These are phyloP conservation scores for Cicer bijugum DNA, from an alignment of 306 rosid species.

Conservation along the genomic window DNA sequence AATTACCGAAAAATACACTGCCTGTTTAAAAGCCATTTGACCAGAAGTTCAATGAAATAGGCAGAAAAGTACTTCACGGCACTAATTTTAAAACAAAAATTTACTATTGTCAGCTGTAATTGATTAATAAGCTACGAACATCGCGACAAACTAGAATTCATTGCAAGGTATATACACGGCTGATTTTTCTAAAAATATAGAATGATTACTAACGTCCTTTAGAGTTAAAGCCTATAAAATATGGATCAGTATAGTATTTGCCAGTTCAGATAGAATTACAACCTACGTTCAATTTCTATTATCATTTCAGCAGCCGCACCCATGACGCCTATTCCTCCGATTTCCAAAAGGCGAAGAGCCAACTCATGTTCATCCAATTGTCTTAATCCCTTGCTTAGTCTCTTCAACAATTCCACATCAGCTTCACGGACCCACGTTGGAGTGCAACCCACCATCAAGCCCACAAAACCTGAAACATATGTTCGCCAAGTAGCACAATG, in stretches of 20 bases:
- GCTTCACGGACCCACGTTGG: constrained; percentile 70
- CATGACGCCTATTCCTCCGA: constrained; percentile 76
- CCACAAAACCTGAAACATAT: constrained; percentile 71
- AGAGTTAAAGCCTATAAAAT: constrained; percentile 5
- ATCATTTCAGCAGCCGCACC: constrained; percentile 85
- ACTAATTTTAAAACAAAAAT: background rate
- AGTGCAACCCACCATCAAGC: constrained; percentile 72
- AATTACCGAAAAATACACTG: background rate
- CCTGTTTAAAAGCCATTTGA: constrained; percentile 12
- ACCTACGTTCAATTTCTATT: constrained; percentile 48
- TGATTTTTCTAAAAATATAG: background rate
- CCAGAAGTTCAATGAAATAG: constrained; percentile 2
- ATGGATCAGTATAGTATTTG: constrained; percentile 1
- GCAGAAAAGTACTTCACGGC: background rate
- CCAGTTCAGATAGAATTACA: constrained; percentile 42
- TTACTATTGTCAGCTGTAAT: background rate
- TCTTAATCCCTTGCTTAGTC: constrained; percentile 70
- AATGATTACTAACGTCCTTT: background rate
- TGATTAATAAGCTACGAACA: background rate
- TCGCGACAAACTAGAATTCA: background rate
- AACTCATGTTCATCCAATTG: constrained; percentile 69
- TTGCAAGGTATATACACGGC: constrained; percentile 3
- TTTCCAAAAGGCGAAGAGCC: constrained; percentile 79
- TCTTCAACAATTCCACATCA: constrained; percentile 66
- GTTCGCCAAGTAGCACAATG: constrained; percentile 71